Evolutionary conservation across 352 stramenopile genomes (phyloP).

Genomic region (Phytophthora sp.): DNA sequence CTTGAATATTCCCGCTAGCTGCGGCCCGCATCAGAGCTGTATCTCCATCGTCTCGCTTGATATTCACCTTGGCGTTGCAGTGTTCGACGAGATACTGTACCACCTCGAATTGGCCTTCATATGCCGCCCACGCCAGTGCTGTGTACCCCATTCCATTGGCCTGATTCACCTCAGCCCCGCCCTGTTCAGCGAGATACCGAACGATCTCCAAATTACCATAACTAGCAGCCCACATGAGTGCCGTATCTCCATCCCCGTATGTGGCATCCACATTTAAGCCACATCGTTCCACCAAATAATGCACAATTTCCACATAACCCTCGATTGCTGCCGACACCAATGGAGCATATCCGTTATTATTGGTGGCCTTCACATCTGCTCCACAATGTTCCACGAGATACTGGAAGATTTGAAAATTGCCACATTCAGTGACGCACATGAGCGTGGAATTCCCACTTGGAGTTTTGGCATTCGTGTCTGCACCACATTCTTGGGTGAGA

Average conservation of each 20-base stretch:
- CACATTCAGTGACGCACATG: too few species aligned
- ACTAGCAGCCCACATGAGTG: neutral
- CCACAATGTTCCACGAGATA: too few species aligned
- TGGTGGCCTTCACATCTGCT: too few species aligned
- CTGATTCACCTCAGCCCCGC: neutral
- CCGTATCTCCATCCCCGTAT: neutral
- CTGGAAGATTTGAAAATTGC: too few species aligned
- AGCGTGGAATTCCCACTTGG: too few species aligned
- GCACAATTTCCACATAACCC: neutral
- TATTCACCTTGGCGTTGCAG: neutral
- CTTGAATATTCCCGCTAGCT: neutral
- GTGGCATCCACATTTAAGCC: neutral
- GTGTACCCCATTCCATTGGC: neutral
- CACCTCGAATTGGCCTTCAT: neutral
- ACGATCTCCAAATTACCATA: neutral
- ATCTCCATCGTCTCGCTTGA: neutral
- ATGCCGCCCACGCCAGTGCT: neutral
- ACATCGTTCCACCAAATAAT: neutral
- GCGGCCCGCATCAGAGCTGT: constrained; percentile 7
- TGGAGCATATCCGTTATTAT: too few species aligned
- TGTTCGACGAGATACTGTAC: neutral
- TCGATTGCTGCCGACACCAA: neutral
- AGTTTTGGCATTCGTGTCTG: too few species aligned
- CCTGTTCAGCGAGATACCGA: neutral
- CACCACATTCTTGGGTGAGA: too few species aligned